Base-by-base conservation (phyloP, 2,329 filamentous ascomycete genomes). In the Chrysoporthe cubensis region DNA sequence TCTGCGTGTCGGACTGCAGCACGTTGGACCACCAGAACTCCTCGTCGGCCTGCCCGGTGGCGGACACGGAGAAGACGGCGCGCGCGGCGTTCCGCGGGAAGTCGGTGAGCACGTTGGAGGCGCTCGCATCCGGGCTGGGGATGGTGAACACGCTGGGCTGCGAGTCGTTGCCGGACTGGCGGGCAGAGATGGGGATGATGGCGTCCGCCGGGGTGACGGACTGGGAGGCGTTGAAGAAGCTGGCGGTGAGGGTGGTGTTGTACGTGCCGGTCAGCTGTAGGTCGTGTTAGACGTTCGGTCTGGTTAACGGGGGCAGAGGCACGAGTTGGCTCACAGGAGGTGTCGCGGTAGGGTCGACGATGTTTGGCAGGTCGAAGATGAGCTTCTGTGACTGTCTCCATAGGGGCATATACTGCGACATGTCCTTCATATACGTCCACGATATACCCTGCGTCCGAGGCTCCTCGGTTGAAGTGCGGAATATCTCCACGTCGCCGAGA, bases 1-100 rank as follows among this genome's bases (percentile, higher is more conserved):
- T 84, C 50, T 83, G 71, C 3, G 82, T 81, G 70, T 89, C 85
- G 14, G 85, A 86, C 54, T 89, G 84, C 1, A 91, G 85, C 1
- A 93, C 88, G 73, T 95, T 95, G 66, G 84, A 86, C 88, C 91
- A 96, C 92, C 92, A 96, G 73, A 95, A 95, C 76, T 96, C 93
- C 78, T 96, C 93, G 16, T 84, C 80, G 0, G 84, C 85, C 76
- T 96, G 93, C 0, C 91, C 93, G 70, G 89, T 93, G 13, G 92
- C 91, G 6, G 90, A 88, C 16, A 96, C 84, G 0, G 91, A 88
- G 64, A 95, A 87, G 4, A 94, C 85, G 21, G 92, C 92, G 66
- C 89, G 88, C 62, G 86, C 85, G 26, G 84, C 83, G 73, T 92
- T 90, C 62, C 80, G 82, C 2, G 92, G 92, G 52, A 96, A 82